Percentiles rank a stretch among this genome's conserved stretches.
Evolutionary conservation across 768 basidiomycete genomes (phyloP).

Genomic region (Pholiota conissans): DNA sequence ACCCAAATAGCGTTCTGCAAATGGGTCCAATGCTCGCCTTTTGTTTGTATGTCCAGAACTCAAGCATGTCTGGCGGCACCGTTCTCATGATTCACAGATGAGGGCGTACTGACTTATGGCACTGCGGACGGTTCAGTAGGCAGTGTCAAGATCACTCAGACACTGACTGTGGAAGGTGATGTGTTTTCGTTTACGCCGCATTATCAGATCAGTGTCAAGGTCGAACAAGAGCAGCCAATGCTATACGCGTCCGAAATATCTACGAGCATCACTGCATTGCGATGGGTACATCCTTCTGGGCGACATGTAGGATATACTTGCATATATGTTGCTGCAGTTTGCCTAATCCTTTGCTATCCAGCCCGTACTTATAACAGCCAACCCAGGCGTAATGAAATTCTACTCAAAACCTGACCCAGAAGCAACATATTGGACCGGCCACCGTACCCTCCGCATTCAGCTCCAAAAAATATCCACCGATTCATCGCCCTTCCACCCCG

Average conservation of each 20-base stretch:
- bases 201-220: constrained; percentile 31
- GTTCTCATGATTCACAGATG: constrained; percentile 38
- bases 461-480: constrained; percentile 52
- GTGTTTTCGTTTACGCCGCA: constrained; percentile 29
- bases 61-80: background rate
- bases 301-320: constrained; percentile 35
- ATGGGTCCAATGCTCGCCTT: constrained; percentile 42
- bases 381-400: constrained; percentile 60
- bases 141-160: constrained; percentile 54
- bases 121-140: constrained; percentile 58
- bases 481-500: constrained; percentile 58
- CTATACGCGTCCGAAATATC: constrained; percentile 38
- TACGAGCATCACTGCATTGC: constrained; percentile 49
- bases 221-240: constrained; percentile 26
- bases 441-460: constrained; percentile 40
- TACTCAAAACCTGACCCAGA: constrained; percentile 42
- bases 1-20: constrained; percentile 59
- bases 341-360: constrained; percentile 25
- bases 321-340: background rate
- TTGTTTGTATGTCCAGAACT: constrained; percentile 36
- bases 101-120: constrained; percentile 58
- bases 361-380: constrained; percentile 59
- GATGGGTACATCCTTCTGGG: constrained; percentile 48
- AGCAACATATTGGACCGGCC: constrained; percentile 45
- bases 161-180: constrained; percentile 27